These are phyloP conservation scores for Letharia lupina DNA, from an alignment of 495 filamentous ascomycete genomes.

Conservation along the genomic window DNA sequence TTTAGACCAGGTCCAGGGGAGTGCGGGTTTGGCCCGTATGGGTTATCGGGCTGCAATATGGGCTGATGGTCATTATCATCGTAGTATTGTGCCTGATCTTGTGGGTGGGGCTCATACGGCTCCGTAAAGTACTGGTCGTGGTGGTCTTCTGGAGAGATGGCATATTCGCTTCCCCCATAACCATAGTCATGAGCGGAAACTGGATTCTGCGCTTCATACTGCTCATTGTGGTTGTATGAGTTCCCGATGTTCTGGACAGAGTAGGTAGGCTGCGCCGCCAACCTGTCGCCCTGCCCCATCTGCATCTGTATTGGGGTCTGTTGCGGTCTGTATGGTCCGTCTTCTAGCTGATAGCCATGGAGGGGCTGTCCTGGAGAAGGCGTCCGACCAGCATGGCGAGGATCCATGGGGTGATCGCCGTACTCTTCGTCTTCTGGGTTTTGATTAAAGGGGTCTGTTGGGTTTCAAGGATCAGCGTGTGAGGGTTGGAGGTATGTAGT, in stretches of 20 bases:
- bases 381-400: conserved; percentile 46
- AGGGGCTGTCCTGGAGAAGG: conserved; percentile 50
- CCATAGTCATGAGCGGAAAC: conserved; percentile 33
- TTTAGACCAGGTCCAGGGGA: conserved; percentile 38
- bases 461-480: conserved; percentile 5
- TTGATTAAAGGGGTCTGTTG: conserved; percentile 17
- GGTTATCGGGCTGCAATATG: conserved; percentile 48
- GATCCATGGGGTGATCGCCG: conserved; percentile 51
- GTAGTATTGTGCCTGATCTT: conserved; percentile 40
- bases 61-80: conserved; percentile 53
- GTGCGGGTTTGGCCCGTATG: conserved; percentile 51
- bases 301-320: conserved; percentile 59
- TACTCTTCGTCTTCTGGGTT: conserved; percentile 43
- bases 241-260: conserved; percentile 70
- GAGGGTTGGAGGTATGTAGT: neutral
- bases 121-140: conserved; percentile 80
- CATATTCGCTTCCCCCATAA: conserved; percentile 54
- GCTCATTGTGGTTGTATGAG: conserved; percentile 61
- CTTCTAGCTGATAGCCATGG: conserved; percentile 63
- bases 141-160: conserved; percentile 70
- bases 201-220: conserved; percentile 48
- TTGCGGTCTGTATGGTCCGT: conserved; percentile 48
- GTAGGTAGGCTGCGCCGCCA: conserved; percentile 72
- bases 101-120: conserved; percentile 64
- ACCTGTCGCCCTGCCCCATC: conserved; percentile 54